Conservation (phyloP, 306 rosid species). For the Rubus parviflorus region DNA sequence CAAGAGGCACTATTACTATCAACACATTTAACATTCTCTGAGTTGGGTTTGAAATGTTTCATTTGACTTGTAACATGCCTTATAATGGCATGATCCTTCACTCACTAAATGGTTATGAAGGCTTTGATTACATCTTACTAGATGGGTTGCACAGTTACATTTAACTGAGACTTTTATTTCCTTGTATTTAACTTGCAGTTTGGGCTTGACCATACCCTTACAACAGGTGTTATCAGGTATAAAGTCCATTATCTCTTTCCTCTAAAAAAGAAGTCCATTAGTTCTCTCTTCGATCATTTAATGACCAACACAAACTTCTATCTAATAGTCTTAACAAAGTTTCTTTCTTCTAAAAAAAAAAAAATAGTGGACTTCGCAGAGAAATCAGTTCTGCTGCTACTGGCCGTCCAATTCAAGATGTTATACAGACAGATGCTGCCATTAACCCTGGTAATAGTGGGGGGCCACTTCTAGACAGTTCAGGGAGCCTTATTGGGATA, state of each 20-base stretch:
- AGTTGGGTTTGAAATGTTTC: background rate
- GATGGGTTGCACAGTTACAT: slow-evolving; percentile 3
- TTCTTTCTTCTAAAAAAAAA: background rate
- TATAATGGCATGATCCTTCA: background rate
- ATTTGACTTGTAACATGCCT: background rate
- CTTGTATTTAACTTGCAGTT: slow-evolving; percentile 60
- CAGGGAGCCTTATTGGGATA: slow-evolving; percentile 93
- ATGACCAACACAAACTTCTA: background rate
- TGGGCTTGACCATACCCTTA: slow-evolving; percentile 98
- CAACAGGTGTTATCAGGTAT: slow-evolving; percentile 95
- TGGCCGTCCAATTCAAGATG: slow-evolving; percentile 98
- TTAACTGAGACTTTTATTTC: slow-evolving; percentile 14
- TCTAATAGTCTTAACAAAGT: background rate
- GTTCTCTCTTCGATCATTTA: background rate
- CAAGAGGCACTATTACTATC: background rate
- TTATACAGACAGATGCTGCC: slow-evolving; percentile 99
- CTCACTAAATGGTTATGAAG: background rate
- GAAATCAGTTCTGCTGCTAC: slow-evolving; percentile 99
- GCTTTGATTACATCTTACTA: slow-evolving; percentile 6
- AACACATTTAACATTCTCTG: background rate
- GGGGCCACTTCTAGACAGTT: slow-evolving; percentile 96
- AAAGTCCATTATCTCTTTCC: background rate
- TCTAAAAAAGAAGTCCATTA: background rate
- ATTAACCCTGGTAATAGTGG: slow-evolving; percentile 99
- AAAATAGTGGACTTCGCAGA: slow-evolving; percentile 83